phyloP scores from a whole-genome alignment of 2,329 filamentous ascomycete species.

The Berkeleyomyces rouxiae region DNA sequence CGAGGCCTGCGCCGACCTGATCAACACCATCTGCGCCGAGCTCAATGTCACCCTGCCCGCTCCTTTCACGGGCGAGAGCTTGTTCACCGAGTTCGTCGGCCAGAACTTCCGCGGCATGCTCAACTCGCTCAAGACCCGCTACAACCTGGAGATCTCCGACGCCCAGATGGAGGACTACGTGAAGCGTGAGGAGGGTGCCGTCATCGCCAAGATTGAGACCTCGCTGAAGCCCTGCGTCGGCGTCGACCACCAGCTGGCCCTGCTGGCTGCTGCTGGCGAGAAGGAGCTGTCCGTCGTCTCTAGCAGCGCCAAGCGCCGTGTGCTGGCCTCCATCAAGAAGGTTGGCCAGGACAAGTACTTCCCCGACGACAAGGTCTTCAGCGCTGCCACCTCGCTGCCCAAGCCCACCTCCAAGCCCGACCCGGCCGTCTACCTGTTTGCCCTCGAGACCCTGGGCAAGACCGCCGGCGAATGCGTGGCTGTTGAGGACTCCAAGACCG shows the following conservation, averaged over 20 bases:
- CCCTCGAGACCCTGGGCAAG: slow-evolving; percentile 57
- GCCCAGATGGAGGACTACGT: slow-evolving; percentile 63
- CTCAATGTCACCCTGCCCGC: slow-evolving; percentile 35
- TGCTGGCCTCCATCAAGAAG: slow-evolving; percentile 62
- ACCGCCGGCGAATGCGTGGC: slow-evolving; percentile 57
- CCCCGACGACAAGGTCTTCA: slow-evolving; percentile 57
- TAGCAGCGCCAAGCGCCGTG: slow-evolving; percentile 61
- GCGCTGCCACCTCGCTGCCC: slow-evolving; percentile 60
- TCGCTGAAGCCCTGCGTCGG: slow-evolving; percentile 52
- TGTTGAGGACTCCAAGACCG: slow-evolving; percentile 79
- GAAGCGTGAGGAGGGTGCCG: slow-evolving; percentile 59
- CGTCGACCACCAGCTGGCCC: slow-evolving; percentile 49
- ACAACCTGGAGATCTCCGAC: slow-evolving; percentile 51
- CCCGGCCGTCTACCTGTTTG: slow-evolving; percentile 71
- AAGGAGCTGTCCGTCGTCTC: slow-evolving; percentile 69
- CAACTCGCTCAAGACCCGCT: slow-evolving; percentile 54
- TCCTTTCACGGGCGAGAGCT: slow-evolving; percentile 60
- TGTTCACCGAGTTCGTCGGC: slow-evolving; percentile 78
- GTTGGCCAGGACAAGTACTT: slow-evolving; percentile 71
- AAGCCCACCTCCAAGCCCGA: slow-evolving; percentile 82
- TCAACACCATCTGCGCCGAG: slow-evolving; percentile 66
- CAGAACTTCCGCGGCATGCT: slow-evolving; percentile 94
- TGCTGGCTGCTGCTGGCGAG: slow-evolving; percentile 40
- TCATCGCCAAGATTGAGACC: slow-evolving; percentile 62
- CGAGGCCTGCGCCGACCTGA: slow-evolving; percentile 74